Base-by-base conservation (phyloP, 1,284 basidiomycete genomes). In the Ceratobasidium sp. region DNA sequence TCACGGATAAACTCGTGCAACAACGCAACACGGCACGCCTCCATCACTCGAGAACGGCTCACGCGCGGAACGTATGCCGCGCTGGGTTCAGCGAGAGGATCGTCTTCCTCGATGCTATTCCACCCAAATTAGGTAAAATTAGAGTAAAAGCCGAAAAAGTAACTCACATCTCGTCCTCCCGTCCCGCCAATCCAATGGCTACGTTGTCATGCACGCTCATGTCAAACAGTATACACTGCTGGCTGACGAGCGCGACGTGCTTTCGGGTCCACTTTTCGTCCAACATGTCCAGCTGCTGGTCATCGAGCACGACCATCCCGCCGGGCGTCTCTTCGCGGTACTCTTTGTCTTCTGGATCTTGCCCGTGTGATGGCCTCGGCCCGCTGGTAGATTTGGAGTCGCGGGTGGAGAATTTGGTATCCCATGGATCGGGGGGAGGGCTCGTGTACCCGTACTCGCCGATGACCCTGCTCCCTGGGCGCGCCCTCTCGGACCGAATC, bases 181-280 rank as follows among this genome's bases (percentile, higher is more conserved):
- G 82, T 2, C 87, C 88, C 7, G 88, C 87, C 5, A 90, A 82
- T 11, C 93, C 94, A 78, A 96, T 87, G 0, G 92, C 92, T 63
- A 98, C 88, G 78, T 98, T 99, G 79, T 98, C 94, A 80, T 94
- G 92, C 2, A 98, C 86, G 31, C 84, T 91, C 83, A 90, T 88
- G 79, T 94, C 93, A 78, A 96, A 91, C 27, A 96, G 84, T 73
- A 95, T 89, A 77, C 88, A 89, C 8, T 89, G 88, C 81, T 96
- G 96, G 5, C 87, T 87, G 7, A 99, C 90, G 22, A 91, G 89
- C 0, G 90, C 91, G 68, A 98, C 88, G 78, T 95, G 88, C 54
- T 84, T 82, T 1, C 89, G 84, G 27, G 90, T 87, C 89, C 91
- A 98, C 6, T 82, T 79, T n/a, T 87, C 84, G 80, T 98, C 94